These are phyloP conservation scores for Conticribra weissflogii DNA, from an alignment of 108 stramenopile species.

Conservation along the genomic window DNA sequence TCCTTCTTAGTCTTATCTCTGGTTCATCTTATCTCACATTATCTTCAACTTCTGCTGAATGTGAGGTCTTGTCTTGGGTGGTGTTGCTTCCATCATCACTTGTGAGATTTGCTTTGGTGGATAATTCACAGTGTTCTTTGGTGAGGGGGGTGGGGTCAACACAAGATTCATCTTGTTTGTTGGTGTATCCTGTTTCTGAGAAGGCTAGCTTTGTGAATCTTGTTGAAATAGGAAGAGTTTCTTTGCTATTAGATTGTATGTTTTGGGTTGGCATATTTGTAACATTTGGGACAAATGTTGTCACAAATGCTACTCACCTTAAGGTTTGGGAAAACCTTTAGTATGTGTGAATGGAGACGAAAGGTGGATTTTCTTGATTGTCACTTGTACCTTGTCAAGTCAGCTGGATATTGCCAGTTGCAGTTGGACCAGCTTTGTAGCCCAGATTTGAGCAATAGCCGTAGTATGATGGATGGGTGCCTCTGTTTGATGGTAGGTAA, in stretches of 20 bases:
- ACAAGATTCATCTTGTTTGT: no score
- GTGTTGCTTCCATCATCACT: no score
- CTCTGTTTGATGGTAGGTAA: not conserved
- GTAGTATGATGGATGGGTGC: not conserved
- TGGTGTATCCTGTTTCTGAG: not conserved
- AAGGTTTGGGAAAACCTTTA: not conserved
- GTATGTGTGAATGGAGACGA: not conserved
- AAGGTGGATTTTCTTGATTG: not conserved
- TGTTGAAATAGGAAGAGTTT: not conserved
- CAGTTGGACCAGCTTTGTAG: not conserved
- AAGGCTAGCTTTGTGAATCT: not conserved
- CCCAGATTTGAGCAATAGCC: not conserved
- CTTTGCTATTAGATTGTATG: not conserved
- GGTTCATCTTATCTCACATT: not conserved
- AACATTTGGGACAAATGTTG: not conserved
- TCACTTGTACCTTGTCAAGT: not conserved
- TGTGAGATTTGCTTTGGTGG: no score
- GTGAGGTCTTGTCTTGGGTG: no score
- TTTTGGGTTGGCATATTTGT: not conserved
- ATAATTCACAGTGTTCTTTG: no score
- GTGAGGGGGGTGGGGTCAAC: no score
- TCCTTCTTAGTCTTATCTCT: not conserved
- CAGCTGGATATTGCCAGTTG: not conserved
- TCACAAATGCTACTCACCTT: not conserved
- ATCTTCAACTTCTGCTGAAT: not conserved